Evolutionary conservation across 306 rosid species (phyloP).

Genomic region (Begonia loranthoides): DNA sequence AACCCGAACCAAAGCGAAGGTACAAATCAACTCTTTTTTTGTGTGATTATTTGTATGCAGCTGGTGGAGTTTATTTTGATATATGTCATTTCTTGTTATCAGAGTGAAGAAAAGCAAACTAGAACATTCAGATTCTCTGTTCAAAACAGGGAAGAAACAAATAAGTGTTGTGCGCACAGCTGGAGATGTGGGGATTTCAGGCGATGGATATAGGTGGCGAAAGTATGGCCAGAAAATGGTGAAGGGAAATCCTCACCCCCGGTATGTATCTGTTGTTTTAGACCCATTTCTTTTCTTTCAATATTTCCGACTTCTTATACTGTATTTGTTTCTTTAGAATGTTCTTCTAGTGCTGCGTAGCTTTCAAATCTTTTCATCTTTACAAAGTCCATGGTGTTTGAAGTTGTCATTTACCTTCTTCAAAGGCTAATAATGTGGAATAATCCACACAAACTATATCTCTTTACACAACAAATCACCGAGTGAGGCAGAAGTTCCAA

Average conservation of each 20-base stretch:
- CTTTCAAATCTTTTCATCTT: constrained; percentile 1
- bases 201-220: constrained; percentile 96
- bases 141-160: constrained; percentile 60
- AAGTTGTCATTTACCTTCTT: too few relatives aligned
- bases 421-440: too few relatives aligned
- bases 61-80: neutral
- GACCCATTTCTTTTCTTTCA: constrained; percentile 1
- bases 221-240: constrained; percentile 99
- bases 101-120: constrained; percentile 67
- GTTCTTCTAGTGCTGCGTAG: too few relatives aligned
- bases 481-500: too few relatives aligned
- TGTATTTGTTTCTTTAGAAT: too few relatives aligned
- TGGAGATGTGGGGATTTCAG: constrained; percentile 84
- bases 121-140: constrained; percentile 25
- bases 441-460: too few relatives aligned
- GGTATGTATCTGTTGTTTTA: constrained; percentile 30
- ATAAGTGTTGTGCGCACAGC: constrained; percentile 82
- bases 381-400: neutral
- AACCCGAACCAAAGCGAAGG: constrained; percentile 60
- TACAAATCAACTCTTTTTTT: constrained; percentile 1
- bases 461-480: too few relatives aligned
- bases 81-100: constrained; percentile 20
- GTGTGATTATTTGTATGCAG: neutral
- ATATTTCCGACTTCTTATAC: neutral
- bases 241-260: constrained; percentile 86